Evolutionary conservation across 2,329 filamentous ascomycete species (phyloP), one percentile per base, ranked within the genome.

Genomic region (Curvularia eragrostidis): DNA sequence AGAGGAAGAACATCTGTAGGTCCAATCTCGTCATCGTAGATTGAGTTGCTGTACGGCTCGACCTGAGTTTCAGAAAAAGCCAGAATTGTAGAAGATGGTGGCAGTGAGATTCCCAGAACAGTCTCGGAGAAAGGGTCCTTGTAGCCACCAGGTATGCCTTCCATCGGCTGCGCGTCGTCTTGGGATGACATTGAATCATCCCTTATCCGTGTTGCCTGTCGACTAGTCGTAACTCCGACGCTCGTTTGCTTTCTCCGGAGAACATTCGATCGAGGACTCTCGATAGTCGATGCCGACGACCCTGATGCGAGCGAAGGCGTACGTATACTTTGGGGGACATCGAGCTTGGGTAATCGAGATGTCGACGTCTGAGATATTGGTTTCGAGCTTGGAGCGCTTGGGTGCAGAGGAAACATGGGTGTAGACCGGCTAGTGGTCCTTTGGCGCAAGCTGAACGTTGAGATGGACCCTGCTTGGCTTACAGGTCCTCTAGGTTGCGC

Each of bases 1-100:
- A 87, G 85, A n/a, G 87, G 86, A 5, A 89, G 79, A 65, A 89
- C 84, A 52, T 89, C 85, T 3, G 87, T 89, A 28, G 86, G 81
- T 21, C 89, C 74, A 39, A 83, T 83, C 63, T 85, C 84, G 3
- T 64, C 68, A 47, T 72, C 68, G 51, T 74, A 71, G 30, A 71
- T 59, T 39, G 55, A 56, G 46, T 61, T 60, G 12, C 66, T 67
- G 46, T 63, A 62, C 3, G 63, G 34, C 8, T 73, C 72, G n/a
- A 72, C 26, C n/a, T 72, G 66, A 7, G 61, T 48, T 8, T 71
- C 67, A 13, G 72, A 62, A 42, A 59, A 66, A 50, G 67, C 64
- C n/a, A 73, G 56, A 21, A 73, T 66, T 7, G 61, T 67, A 32
- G 75, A 71, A 12, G 75, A 70, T n/a, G 71, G 65, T 26, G 78